Base-by-base conservation (phyloP, 2,329 filamentous ascomycete genomes). In the Fusarium annulatum region DNA sequence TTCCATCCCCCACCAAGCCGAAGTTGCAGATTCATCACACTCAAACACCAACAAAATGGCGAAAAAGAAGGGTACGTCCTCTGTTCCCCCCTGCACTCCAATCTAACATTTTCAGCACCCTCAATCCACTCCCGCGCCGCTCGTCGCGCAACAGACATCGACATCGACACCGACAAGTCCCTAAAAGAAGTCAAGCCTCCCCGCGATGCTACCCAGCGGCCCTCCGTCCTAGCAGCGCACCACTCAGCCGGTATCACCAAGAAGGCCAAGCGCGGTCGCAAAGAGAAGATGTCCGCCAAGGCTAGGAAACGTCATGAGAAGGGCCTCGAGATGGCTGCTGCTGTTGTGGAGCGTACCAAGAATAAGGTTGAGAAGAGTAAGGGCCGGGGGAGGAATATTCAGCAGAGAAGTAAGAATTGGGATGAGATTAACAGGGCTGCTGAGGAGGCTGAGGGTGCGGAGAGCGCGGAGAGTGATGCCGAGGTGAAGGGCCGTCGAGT, bases 111-210 rank as follows among this genome's bases (percentile, higher is more conserved):
- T 12, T 23, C 26, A 93, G 91, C 85, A 61, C 85, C 86, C 43
- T 93, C 92, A 9, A 82, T 90, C 65, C 92, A 92, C 84, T 95
- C 93, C 60, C 92, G 93, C 73, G 92, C 92, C 66, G 92, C 92
- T 45, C 89, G 93, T 79, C 90, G 93, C 73, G 93, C 91, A 52
- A 89, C 90, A 21, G 93, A 92, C 8, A 91, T 92, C 33, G 86
- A 90, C 77, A 91, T 94, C 81, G 84, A 93, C 82, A 88, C 89
- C 48, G 91, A 94, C 86, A 93, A 93, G 82, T 92, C 91, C 11
- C 85, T 93, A 28, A 92, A 92, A 79, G 84, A 89, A 42, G 82
- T 88, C 66, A 84, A 86, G 68, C 85, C 87, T 4, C 71, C 82
- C 65, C 83, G 87, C 71, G 42, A 55, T 53, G 72, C 76, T 34